Evolutionary conservation across 1,284 basidiomycete genomes (phyloP).

Genomic region (Moesziomyces parantarcticus): DNA sequence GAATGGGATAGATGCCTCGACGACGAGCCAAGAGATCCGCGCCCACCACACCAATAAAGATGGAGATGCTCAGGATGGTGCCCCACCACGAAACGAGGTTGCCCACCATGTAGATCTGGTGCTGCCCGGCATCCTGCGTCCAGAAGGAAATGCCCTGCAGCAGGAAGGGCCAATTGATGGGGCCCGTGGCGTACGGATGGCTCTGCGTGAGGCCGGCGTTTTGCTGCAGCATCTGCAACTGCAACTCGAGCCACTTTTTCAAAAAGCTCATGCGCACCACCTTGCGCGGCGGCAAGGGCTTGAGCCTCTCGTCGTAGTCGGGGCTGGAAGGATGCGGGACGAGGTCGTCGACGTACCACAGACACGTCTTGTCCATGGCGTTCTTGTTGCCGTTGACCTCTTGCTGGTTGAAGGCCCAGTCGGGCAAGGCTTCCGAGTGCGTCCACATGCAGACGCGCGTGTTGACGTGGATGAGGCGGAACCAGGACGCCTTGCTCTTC

Average conservation of each 20-base stretch:
- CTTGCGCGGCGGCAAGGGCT: conserved; percentile 72
- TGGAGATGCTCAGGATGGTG: conserved; percentile 82
- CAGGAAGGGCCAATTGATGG: conserved; percentile 98
- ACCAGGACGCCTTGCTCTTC: conserved; percentile 55
- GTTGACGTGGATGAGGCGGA: conserved; percentile 77
- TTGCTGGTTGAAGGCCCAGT: conserved; percentile 96
- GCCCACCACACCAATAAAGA: conserved; percentile 87
- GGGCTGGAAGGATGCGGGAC: conserved; percentile 71
- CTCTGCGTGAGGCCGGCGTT: conserved; percentile 93
- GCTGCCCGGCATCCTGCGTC: conserved; percentile 81
- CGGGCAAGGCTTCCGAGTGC: conserved; percentile 81
- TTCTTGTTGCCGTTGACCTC: conserved; percentile 99
- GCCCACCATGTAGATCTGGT: conserved; percentile 96
- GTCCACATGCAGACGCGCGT: conserved; percentile 96
- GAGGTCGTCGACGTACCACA: conserved; percentile 90
- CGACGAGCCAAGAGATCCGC: conserved; percentile 89
- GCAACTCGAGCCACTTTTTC: conserved; percentile 92
- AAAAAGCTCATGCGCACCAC: conserved; percentile 89
- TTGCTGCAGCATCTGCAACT: conserved; percentile 95
- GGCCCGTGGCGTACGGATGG: conserved; percentile 93
- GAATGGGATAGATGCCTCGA: conserved; percentile 83
- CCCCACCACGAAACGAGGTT: conserved; percentile 96
- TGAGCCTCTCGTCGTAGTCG: conserved; percentile 51
- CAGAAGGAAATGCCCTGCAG: conserved; percentile 97
- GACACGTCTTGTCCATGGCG: conserved; percentile 80